These are phyloP conservation scores for Trichoderma harzianum DNA, from an alignment of 2,329 filamentous ascomycete species.

Conservation along the genomic window DNA sequence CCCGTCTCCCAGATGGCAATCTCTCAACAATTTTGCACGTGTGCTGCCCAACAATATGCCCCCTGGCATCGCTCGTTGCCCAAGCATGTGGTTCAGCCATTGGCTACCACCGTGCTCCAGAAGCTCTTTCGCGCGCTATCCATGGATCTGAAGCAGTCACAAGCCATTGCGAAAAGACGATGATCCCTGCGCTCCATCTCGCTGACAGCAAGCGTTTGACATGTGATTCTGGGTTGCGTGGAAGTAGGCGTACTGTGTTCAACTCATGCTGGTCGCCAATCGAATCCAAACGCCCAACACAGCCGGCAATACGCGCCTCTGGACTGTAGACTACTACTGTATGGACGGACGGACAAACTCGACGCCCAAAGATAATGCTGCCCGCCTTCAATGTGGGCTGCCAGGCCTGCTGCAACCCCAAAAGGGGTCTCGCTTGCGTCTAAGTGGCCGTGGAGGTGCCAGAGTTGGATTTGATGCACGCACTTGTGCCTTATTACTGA, in stretches of 20 bases:
- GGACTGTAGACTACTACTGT: background rate
- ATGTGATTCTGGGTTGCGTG: constrained; percentile 1
- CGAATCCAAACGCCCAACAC: background rate
- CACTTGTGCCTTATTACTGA: background rate
- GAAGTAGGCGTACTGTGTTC: background rate
- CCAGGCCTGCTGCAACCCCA: background rate
- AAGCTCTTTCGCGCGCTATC: background rate
- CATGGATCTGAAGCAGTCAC: background rate
- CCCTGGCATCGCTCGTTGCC: constrained; percentile 27
- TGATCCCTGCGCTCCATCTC: background rate
- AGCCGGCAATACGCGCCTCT: background rate
- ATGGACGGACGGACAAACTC: background rate
- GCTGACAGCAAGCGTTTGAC: constrained; percentile 8
- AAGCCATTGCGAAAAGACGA: background rate
- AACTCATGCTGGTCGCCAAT: background rate
- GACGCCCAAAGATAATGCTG: constrained; percentile 7
- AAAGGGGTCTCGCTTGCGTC: constrained; percentile 2
- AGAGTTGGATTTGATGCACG: background rate
- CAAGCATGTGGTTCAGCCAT: constrained; percentile 43
- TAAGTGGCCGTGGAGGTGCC: background rate
- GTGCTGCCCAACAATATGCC: constrained; percentile 17
- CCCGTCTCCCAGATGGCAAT: background rate
- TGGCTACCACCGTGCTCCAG: constrained; percentile 32
- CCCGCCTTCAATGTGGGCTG: constrained; percentile 8
- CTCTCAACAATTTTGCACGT: constrained; percentile 19